Percentiles rank a stretch among this genome's conserved stretches.
Conservation (phyloP, 2,329 filamentous ascomycete species). For the Huntiella bhutanensis region DNA sequence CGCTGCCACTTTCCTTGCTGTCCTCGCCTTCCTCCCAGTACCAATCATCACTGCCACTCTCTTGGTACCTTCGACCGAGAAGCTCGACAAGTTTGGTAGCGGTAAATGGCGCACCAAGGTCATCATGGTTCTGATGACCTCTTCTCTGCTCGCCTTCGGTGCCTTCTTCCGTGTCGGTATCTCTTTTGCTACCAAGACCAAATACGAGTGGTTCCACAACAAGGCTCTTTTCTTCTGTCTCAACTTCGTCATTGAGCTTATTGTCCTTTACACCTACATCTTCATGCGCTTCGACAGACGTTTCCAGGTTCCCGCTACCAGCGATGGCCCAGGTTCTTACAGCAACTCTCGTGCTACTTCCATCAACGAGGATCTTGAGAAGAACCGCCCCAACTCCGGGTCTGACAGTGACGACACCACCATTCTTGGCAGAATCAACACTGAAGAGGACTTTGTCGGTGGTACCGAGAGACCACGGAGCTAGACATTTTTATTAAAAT, state of each 20-base stretch:
- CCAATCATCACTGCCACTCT: slow-evolving; percentile 33
- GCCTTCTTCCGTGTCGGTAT: slow-evolving; percentile 49
- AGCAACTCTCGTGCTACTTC: not conserved
- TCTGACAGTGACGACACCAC: not conserved
- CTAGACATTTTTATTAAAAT: no score
- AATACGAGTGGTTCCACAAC: slow-evolving; percentile 51
- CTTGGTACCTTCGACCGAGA: slow-evolving; percentile 25
- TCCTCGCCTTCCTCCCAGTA: slow-evolving; percentile 44
- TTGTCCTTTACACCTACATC: slow-evolving; percentile 49
- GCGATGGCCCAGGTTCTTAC: slow-evolving; percentile 37
- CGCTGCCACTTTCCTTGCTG: slow-evolving; percentile 41
- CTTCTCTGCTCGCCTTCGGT: slow-evolving; percentile 44
- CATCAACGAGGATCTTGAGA: not conserved
- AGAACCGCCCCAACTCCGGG: not conserved
- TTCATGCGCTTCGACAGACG: slow-evolving; percentile 51
- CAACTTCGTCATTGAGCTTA: slow-evolving; percentile 55
- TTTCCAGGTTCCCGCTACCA: slow-evolving; percentile 57
- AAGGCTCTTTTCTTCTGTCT: slow-evolving; percentile 64
- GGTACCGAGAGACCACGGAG: not conserved
- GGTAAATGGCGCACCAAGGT: slow-evolving; percentile 51
- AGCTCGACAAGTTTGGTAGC: slow-evolving; percentile 33
- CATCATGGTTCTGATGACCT: slow-evolving; percentile 39
- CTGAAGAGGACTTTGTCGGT: slow-evolving; percentile 2
- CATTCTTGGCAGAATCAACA: not conserved
- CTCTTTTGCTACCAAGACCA: slow-evolving; percentile 28